A percentile compares a stretch with the other conserved stretches of the same genome.
These are phyloP conservation scores for Periconia sp. DNA, from an alignment of 2,329 filamentous ascomycete species.

Conservation along the genomic window DNA sequence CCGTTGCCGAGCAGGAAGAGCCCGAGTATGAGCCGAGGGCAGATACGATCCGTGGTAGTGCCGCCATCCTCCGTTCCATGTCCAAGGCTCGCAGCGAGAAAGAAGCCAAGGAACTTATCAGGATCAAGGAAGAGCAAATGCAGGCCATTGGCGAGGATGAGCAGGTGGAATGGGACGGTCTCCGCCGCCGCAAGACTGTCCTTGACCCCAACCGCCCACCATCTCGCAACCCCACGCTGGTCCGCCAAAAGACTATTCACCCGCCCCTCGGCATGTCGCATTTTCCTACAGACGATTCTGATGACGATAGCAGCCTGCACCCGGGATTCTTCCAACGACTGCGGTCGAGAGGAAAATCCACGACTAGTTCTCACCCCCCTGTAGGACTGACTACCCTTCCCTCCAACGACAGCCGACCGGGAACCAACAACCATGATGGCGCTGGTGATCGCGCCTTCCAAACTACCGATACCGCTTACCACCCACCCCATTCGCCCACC, in stretches of 20 bases:
- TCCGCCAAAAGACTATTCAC: slow-evolving; percentile 58
- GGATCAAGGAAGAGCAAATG: slow-evolving; percentile 80
- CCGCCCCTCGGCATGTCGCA: slow-evolving; percentile 86
- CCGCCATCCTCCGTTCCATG: slow-evolving; percentile 81
- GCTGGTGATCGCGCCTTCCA: slow-evolving; percentile 45
- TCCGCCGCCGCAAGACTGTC: slow-evolving; percentile 71
- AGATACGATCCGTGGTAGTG: slow-evolving; percentile 89
- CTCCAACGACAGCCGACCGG: background rate
- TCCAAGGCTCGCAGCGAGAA: slow-evolving; percentile 74
- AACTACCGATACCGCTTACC: slow-evolving; percentile 50
- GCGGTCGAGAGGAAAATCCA: slow-evolving; percentile 38
- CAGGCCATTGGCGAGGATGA: slow-evolving; percentile 78
- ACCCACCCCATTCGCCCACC: slow-evolving; percentile 34
- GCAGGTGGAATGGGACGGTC: slow-evolving; percentile 85
- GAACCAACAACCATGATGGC: slow-evolving; percentile 9
- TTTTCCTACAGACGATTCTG: slow-evolving; percentile 67
- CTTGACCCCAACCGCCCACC: slow-evolving; percentile 47
- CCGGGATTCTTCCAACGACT: slow-evolving; percentile 51
- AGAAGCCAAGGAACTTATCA: slow-evolving; percentile 76
- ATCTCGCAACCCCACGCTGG: slow-evolving; percentile 39
- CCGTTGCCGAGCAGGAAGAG: slow-evolving; percentile 92
- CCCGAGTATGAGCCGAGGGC: slow-evolving; percentile 96
- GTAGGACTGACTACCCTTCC: slow-evolving; percentile 7
- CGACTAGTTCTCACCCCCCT: slow-evolving; percentile 22
- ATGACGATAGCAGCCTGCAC: slow-evolving; percentile 44